phyloP scores from a whole-genome alignment of 192 early-diverging fungal genomes.

The Podila minutissima region DNA sequence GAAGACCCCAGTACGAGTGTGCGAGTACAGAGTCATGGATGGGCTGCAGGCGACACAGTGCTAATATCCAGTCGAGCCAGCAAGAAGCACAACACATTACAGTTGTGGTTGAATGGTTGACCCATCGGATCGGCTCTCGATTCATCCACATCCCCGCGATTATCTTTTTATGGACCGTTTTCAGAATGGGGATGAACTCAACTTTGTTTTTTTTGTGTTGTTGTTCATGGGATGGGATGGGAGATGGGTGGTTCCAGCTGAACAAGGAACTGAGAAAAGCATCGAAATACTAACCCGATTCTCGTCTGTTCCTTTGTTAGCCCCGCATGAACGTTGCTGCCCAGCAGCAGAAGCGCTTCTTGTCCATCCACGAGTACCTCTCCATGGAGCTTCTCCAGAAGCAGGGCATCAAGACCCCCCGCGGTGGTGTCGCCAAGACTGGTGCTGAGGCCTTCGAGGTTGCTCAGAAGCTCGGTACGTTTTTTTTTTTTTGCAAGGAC shows the following conservation, averaged over 20 bases:
- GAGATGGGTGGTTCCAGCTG: too few species aligned
- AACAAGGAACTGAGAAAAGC: too few species aligned
- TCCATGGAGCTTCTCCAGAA: slow-evolving; percentile 92
- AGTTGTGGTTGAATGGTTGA: not conserved
- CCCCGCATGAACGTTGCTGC: slow-evolving; percentile 31
- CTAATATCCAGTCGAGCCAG: too few species aligned
- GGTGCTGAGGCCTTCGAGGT: slow-evolving; percentile 88
- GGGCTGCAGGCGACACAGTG: too few species aligned
- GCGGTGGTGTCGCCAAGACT: slow-evolving; percentile 88
- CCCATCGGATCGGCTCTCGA: not conserved
- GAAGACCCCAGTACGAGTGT: too few species aligned
- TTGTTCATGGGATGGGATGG: too few species aligned
- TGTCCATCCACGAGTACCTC: slow-evolving; percentile 98
- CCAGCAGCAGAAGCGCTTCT: slow-evolving; percentile 80
- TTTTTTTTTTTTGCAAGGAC: not conserved
- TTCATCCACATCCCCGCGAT: slow-evolving; percentile 1
- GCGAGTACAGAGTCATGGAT: too few species aligned
- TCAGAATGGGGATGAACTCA: slow-evolving; percentile 2
- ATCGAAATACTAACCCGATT: too few species aligned
- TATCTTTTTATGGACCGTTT: not conserved
- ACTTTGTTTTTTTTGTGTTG: slow-evolving; percentile 1
- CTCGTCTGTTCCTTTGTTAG: not conserved
- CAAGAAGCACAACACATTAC: too few species aligned
- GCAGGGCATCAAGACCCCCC: slow-evolving; percentile 93
- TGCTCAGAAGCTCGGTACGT: slow-evolving; percentile 80